phyloP scores from a whole-genome alignment of 768 basidiomycete species.

The Phylloporus rhodoxanthus region DNA sequence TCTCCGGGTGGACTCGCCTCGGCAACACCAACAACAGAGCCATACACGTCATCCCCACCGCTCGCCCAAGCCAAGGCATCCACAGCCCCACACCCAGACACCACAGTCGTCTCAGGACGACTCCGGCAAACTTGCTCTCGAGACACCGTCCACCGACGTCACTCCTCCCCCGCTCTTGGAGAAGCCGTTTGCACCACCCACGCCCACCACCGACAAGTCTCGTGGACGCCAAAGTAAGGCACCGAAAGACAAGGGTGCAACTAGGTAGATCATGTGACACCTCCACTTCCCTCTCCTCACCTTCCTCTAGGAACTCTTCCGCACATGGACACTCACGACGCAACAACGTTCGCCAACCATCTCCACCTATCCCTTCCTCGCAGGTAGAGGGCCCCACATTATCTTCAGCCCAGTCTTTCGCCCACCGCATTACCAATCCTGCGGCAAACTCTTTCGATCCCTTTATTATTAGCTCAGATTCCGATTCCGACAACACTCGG shows the following conservation, averaged over 20 bases:
- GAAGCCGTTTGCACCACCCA: constrained; percentile 24
- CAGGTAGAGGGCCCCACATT: constrained; percentile 54
- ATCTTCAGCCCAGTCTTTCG: constrained; percentile 20
- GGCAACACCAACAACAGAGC: constrained; percentile 33
- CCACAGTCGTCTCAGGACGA: constrained; percentile 25
- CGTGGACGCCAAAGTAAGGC: constrained; percentile 35
- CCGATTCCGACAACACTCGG: constrained; percentile 35
- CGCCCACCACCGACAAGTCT: constrained; percentile 25
- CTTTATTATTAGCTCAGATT: constrained; percentile 45
- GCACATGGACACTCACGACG: constrained; percentile 40
- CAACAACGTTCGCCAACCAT: constrained; percentile 55
- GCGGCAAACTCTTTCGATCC: constrained; percentile 40
- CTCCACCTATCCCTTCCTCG: constrained; percentile 55
- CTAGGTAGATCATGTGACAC: constrained; percentile 33
- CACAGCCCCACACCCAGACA: constrained; percentile 13
- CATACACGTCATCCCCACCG: constrained; percentile 31
- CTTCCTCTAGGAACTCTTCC: constrained; percentile 40
- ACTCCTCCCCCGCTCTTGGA: constrained; percentile 28
- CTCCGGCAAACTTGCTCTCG: constrained; percentile 27
- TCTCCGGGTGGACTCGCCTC: constrained; percentile 27
- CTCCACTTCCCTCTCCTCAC: constrained; percentile 1
- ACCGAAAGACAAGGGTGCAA: constrained; percentile 38
- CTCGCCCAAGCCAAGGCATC: constrained; percentile 34
- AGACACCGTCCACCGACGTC: constrained; percentile 24
- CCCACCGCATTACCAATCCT: constrained; percentile 28